phyloP scores from a whole-genome alignment of 768 basidiomycete genomes.

The Suillus bovinus region DNA sequence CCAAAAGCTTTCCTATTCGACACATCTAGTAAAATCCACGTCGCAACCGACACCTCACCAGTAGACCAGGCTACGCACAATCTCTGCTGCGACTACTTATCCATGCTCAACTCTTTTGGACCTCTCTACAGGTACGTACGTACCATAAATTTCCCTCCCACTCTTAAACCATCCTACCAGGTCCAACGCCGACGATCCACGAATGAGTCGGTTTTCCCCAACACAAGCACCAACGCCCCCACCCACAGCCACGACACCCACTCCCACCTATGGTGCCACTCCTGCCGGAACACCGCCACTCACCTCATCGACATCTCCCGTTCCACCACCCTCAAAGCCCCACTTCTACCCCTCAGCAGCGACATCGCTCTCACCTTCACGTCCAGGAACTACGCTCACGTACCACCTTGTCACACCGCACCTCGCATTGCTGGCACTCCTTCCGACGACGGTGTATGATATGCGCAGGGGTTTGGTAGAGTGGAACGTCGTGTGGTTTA shows the following conservation, averaged over 20 bases:
- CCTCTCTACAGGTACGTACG: constrained; percentile 54
- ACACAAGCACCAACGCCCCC: constrained; percentile 11
- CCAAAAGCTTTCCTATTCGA: constrained; percentile 96
- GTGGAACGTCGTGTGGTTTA: constrained; percentile 84
- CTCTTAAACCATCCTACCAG: not conserved
- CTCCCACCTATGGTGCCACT: not conserved
- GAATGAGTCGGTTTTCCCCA: not conserved
- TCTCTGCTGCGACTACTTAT: constrained; percentile 88
- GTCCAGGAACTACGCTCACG: constrained; percentile 72
- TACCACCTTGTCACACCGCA: constrained; percentile 80
- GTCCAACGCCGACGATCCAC: not conserved
- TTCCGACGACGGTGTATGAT: constrained; percentile 74
- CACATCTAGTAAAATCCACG: constrained; percentile 76
- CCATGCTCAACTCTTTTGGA: constrained; percentile 84
- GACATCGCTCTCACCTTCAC: constrained; percentile 56
- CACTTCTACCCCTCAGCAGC: constrained; percentile 22
- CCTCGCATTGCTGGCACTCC: constrained; percentile 67
- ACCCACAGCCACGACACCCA: not conserved
- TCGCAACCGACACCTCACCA: constrained; percentile 93
- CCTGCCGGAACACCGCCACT: not conserved
- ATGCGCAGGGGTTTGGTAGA: constrained; percentile 75
- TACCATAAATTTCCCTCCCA: not conserved
- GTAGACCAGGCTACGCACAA: constrained; percentile 88
- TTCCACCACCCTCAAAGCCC: not conserved
- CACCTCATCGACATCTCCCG: not conserved